phyloP scores from a whole-genome alignment of 192 early-diverging fungal species.

The Gryganskiella cystojenkinii region DNA sequence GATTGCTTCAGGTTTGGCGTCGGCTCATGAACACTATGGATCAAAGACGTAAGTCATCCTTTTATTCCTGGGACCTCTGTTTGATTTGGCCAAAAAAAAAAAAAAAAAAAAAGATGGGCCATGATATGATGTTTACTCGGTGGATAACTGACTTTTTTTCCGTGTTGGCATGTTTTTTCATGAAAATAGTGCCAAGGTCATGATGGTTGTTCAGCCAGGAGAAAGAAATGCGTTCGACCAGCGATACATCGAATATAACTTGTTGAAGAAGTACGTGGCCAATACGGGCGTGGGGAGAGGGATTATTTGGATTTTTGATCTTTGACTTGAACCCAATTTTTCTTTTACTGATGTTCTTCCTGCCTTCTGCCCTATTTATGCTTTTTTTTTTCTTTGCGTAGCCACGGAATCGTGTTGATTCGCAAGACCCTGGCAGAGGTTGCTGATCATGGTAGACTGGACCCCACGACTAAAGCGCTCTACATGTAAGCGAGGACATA shows the following conservation, averaged over 20 bases:
- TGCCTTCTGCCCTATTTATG: too few relatives aligned
- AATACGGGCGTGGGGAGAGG: too few relatives aligned
- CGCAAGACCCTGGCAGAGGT: constrained; percentile 79
- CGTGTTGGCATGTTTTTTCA: constrained; percentile 3
- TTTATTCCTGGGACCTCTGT: not conserved
- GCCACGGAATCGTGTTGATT: constrained; percentile 69
- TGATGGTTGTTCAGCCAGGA: constrained; percentile 92
- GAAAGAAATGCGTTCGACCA: constrained; percentile 97
- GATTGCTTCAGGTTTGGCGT: constrained; percentile 81
- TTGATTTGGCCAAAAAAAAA: not conserved
- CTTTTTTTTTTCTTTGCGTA: constrained; percentile 39
- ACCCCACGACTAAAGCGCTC: constrained; percentile 64
- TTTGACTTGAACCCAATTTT: too few relatives aligned
- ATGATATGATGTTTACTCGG: not conserved
- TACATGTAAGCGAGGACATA: constrained; percentile 68
- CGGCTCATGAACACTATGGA: constrained; percentile 73
- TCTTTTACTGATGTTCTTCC: too few relatives aligned
- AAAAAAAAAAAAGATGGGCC: not conserved
- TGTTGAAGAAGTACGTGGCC: constrained; percentile 64
- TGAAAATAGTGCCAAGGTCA: constrained; percentile 69
- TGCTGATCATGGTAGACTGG: constrained; percentile 64
- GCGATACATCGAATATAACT: constrained; percentile 83
- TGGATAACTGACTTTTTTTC: constrained; percentile 4
- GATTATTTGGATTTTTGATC: not conserved
- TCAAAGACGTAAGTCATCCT: constrained; percentile 52